Conservation (phyloP, 2,329 filamentous ascomycete species). For the Apiospora koreana region DNA sequence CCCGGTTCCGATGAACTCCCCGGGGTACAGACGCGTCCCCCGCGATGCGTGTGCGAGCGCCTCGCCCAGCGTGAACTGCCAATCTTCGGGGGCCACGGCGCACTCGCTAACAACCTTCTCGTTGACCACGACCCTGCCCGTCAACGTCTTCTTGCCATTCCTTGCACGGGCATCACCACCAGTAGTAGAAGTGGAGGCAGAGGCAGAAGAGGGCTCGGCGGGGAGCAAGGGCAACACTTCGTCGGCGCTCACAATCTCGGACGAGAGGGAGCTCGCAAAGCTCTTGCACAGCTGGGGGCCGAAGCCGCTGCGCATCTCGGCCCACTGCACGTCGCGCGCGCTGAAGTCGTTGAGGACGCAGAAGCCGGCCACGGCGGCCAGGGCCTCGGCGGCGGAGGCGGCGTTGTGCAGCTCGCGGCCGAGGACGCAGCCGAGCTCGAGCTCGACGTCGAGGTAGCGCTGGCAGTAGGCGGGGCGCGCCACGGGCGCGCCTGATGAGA, state of each 20-base stretch:
- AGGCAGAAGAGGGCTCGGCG: not conserved
- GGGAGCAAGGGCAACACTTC: conserved; percentile 22
- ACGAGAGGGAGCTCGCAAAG: conserved; percentile 29
- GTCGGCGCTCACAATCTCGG: conserved; percentile 24
- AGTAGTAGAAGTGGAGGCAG: not conserved
- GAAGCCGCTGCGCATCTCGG: conserved; percentile 28
- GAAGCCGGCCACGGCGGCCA: conserved; percentile 27
- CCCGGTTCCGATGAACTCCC: conserved; percentile 29
- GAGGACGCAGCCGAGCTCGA: conserved; percentile 27
- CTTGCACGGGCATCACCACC: not conserved
- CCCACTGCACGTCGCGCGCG: conserved; percentile 25
- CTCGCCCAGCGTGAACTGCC: conserved; percentile 27
- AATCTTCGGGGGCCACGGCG: conserved; percentile 17
- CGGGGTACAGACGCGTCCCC: conserved; percentile 25
- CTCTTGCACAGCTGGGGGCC: conserved; percentile 29
- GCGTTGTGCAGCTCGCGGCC: conserved; percentile 26
- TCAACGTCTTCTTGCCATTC: conserved; percentile 11
- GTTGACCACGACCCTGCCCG: conserved; percentile 25
- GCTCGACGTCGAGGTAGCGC: conserved; percentile 27
- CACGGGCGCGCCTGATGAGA: conserved; percentile 24
- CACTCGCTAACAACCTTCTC: conserved; percentile 21
- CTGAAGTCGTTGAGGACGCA: conserved; percentile 31
- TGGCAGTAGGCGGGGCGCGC: conserved; percentile 22
- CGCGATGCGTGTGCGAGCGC: conserved; percentile 26
- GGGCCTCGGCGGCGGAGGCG: conserved; percentile 23